Evolutionary conservation across 2,329 filamentous ascomycete genomes (phyloP).

Genomic region (Aspergillus felis): DNA sequence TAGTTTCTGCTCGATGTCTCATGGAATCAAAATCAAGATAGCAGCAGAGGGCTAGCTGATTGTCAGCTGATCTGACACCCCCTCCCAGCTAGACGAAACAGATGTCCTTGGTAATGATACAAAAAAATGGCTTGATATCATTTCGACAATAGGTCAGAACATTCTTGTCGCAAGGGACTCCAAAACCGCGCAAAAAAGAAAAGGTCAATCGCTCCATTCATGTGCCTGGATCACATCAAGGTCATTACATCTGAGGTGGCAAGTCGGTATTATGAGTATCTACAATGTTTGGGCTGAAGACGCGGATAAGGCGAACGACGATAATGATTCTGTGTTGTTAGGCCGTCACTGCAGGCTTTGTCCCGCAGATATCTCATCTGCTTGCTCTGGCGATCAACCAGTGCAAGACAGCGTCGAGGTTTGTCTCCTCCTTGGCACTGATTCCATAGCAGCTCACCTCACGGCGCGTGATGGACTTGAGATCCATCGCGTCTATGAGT

Average conservation of each 20-base stretch:
- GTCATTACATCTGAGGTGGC: slow-evolving; percentile 46
- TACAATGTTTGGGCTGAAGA: slow-evolving; percentile 10
- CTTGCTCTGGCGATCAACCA: slow-evolving; percentile 91
- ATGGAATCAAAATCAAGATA: background rate
- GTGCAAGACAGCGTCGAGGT: slow-evolving; percentile 92
- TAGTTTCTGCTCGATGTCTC: background rate
- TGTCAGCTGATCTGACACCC: background rate
- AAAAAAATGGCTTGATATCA: background rate
- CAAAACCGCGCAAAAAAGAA: background rate
- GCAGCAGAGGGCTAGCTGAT: background rate
- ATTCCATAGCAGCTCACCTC: slow-evolving; percentile 99
- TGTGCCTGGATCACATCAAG: slow-evolving; percentile 35
- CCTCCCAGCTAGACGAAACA: background rate
- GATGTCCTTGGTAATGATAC: background rate
- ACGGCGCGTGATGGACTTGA: slow-evolving; percentile 82
- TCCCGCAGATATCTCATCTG: slow-evolving; percentile 48
- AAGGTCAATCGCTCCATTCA: background rate
- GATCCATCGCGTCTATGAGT: slow-evolving; percentile 84
- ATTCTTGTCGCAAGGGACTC: background rate
- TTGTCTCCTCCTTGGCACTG: slow-evolving; percentile 97
- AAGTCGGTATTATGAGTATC: slow-evolving; percentile 24
- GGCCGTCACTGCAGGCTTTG: background rate
- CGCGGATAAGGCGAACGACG: slow-evolving; percentile 8
- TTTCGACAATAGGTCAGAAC: background rate
- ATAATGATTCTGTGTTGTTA: slow-evolving; percentile 6